phyloP scores from a whole-genome alignment of 805 yeast species.

The Wickerhamiella domercqiae region DNA sequence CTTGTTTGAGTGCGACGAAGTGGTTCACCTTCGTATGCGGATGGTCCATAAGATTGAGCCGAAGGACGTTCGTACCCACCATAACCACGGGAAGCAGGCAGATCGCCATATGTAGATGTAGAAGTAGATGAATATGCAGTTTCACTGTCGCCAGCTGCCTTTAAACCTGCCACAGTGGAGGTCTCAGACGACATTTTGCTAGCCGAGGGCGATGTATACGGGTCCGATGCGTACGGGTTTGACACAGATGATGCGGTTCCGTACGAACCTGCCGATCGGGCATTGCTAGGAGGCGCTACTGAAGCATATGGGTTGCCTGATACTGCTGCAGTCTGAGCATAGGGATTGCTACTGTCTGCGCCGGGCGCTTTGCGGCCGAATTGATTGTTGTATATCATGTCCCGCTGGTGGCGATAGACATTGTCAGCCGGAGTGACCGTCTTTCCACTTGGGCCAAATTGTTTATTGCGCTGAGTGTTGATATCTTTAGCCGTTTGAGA shows the following conservation, averaged over 20 bases:
- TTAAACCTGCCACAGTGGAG: too few species aligned
- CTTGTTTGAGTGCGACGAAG: slow-evolving; percentile 15
- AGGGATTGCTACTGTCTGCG: slow-evolving; percentile 12
- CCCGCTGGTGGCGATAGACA: slow-evolving; percentile 14
- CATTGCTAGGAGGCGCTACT: too few species aligned
- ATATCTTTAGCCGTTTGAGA: slow-evolving; percentile 27
- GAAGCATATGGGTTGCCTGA: slow-evolving; percentile 17
- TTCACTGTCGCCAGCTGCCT: too few species aligned
- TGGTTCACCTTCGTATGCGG: background rate
- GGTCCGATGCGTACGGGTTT: too few species aligned
- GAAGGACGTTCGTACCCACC: background rate
- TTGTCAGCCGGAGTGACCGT: slow-evolving; percentile 11
- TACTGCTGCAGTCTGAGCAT: slow-evolving; percentile 13
- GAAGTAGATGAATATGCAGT: too few species aligned
- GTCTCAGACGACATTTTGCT: too few species aligned
- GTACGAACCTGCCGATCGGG: too few species aligned
- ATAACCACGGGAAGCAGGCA: background rate
- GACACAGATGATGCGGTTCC: too few species aligned
- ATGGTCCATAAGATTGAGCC: background rate
- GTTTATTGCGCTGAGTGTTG: background rate
- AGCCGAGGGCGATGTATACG: too few species aligned
- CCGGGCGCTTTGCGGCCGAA: background rate
- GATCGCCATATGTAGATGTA: too few species aligned
- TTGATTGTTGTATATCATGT: slow-evolving; percentile 14
- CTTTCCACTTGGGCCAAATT: background rate